Conservation (phyloP, 176 grass and related monocot species). For the Themeda triandra region DNA sequence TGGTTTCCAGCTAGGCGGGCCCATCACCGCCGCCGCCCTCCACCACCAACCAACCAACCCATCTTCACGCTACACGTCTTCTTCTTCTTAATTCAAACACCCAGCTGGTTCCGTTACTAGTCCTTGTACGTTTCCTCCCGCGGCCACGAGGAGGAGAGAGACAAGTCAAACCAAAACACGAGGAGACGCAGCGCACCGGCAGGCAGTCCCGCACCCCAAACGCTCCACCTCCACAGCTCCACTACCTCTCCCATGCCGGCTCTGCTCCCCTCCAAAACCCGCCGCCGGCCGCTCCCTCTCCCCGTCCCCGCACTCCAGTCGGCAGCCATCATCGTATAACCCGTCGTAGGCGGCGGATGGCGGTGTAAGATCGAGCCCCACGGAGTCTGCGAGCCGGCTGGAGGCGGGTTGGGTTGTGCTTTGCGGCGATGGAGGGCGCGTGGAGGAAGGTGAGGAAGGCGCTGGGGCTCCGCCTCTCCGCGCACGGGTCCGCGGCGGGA, state of each 20-base stretch:
- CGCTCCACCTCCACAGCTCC: constrained; percentile 16
- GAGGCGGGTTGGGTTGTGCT: neutral
- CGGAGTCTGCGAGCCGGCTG: neutral
- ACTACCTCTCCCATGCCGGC: neutral
- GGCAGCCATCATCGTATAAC: neutral
- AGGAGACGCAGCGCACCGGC: neutral
- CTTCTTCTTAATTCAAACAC: constrained; percentile 39
- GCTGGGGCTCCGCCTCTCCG: constrained; percentile 53
- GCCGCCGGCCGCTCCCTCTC: neutral
- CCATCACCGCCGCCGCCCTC: neutral
- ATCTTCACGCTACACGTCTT: neutral
- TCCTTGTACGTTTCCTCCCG: neutral
- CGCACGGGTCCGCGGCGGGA: constrained; percentile 9
- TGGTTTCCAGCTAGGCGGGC: neutral
- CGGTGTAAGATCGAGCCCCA: neutral
- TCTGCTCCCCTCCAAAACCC: constrained; percentile 7
- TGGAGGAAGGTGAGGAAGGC: constrained; percentile 78
- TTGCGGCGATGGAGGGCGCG: constrained; percentile 54
- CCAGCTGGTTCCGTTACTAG: constrained; percentile 10
- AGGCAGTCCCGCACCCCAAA: neutral
- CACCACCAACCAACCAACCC: neutral
- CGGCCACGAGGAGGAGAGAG: neutral
- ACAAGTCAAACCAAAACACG: constrained; percentile 36
- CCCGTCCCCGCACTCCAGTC: neutral
- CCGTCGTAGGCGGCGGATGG: neutral